Percentiles rank a stretch among this genome's conserved stretches.
phyloP scores from a whole-genome alignment of 2,329 filamentous ascomycete genomes.

The Ophiocordyceps camponoti-rufipedis region DNA sequence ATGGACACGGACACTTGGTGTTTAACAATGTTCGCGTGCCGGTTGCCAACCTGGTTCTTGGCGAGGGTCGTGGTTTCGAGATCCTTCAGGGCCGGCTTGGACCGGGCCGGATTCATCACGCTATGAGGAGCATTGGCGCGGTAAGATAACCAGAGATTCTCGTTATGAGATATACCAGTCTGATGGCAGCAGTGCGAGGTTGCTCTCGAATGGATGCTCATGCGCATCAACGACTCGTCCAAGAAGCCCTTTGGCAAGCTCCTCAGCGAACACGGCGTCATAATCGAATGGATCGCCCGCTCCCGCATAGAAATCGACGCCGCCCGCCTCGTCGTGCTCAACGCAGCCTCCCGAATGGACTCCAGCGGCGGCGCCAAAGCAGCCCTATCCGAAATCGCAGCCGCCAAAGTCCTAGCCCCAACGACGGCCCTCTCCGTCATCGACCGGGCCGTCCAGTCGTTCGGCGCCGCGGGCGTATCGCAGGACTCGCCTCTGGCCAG shows the following conservation, averaged over 20 bases:
- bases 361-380: constrained; percentile 65
- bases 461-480: constrained; percentile 75
- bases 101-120: constrained; percentile 91
- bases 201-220: constrained; percentile 87
- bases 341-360: constrained; percentile 92
- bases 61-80: constrained; percentile 88
- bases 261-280: constrained; percentile 77
- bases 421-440: constrained; percentile 70
- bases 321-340: constrained; percentile 75
- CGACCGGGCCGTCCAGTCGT: constrained; percentile 85
- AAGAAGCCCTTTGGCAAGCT: constrained; percentile 87
- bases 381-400: constrained; percentile 80
- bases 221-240: constrained; percentile 76
- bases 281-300: constrained; percentile 85
- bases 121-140: constrained; percentile 86
- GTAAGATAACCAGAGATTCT: constrained; percentile 14
- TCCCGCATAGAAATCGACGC: constrained; percentile 89
- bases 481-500: constrained; percentile 85
- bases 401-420: constrained; percentile 87
- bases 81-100: constrained; percentile 96
- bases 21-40: constrained; percentile 88
- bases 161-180: background rate
- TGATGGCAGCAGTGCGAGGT: constrained; percentile 44
- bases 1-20: constrained; percentile 83
- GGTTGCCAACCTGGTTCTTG: constrained; percentile 66